A percentile compares a stretch with the other conserved stretches of the same genome.
phyloP scores from a whole-genome alignment of 1,284 basidiomycete genomes.

The Tilletia walkeri region DNA sequence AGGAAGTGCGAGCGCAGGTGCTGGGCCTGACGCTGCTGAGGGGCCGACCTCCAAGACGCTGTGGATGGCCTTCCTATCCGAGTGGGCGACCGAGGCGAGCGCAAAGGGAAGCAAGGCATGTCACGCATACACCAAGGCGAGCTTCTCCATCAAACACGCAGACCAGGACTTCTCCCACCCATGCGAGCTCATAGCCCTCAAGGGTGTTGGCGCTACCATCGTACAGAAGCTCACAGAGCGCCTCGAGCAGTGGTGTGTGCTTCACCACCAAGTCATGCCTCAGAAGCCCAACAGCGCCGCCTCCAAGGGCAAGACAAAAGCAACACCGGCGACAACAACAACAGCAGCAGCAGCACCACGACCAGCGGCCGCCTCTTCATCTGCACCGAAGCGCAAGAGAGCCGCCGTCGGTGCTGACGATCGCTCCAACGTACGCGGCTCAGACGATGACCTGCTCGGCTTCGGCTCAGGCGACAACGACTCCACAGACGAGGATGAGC shows the following conservation, averaged over 20 bases:
- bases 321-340: background rate
- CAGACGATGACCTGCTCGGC: background rate
- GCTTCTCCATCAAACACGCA: conserved; percentile 24
- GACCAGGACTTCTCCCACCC: conserved; percentile 40
- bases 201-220: conserved; percentile 46
- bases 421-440: background rate
- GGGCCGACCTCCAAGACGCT: conserved; percentile 29
- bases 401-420: background rate
- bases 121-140: conserved; percentile 41
- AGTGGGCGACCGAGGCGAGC: conserved; percentile 44
- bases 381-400: conserved; percentile 15
- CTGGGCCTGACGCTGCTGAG: background rate
- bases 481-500: conserved; percentile 7
- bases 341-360: background rate
- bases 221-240: conserved; percentile 37
- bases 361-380: background rate
- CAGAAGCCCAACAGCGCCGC: conserved; percentile 25
- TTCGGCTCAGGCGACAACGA: conserved; percentile 18
- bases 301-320: background rate
- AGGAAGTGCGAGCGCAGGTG: background rate
- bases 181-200: conserved; percentile 39
- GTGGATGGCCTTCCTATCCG: conserved; percentile 42
- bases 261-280: conserved; percentile 34
- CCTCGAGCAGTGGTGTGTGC: conserved; percentile 41
- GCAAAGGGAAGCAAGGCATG: conserved; percentile 39